A percentile compares a stretch with the other conserved stretches of the same genome.
Conservation (phyloP, 352 stramenopile genomes). For the Globisporangium iwayamae region DNA sequence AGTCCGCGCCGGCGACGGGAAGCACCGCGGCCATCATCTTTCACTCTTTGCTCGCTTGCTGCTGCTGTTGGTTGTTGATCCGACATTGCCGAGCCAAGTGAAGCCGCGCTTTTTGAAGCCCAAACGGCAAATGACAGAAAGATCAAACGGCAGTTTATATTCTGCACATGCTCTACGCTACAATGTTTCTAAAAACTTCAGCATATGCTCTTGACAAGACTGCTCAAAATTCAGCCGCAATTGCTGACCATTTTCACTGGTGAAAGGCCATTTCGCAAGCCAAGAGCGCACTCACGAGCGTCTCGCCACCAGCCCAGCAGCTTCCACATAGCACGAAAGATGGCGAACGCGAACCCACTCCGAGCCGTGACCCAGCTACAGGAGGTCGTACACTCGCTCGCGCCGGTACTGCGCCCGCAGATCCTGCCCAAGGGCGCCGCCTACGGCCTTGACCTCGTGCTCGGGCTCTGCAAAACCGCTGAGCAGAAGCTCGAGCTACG, state of each 20-base stretch:
- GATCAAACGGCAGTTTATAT: not conserved
- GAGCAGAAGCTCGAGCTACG: slow-evolving; percentile 54
- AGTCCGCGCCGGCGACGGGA: slow-evolving; percentile 48
- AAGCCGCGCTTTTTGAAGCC: slow-evolving; percentile 2
- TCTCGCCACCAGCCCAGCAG: not conserved
- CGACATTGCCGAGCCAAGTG: too few relatives aligned
- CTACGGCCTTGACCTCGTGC: slow-evolving; percentile 64
- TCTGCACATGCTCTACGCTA: not conserved
- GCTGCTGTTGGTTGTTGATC: not conserved
- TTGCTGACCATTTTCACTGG: slow-evolving; percentile 8
- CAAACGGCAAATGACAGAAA: not conserved
- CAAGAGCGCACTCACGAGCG: not conserved
- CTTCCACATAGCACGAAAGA: not conserved
- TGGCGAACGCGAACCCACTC: slow-evolving; percentile 35
- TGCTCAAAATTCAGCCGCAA: not conserved
- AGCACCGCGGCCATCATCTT: slow-evolving; percentile 73
- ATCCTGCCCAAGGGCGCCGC: slow-evolving; percentile 54
- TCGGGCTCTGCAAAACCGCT: slow-evolving; percentile 59
- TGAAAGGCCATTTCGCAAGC: slow-evolving; percentile 3
- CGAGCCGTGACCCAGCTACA: slow-evolving; percentile 64
- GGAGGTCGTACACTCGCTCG: slow-evolving; percentile 44
- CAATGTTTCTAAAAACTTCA: not conserved
- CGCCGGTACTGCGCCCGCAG: slow-evolving; percentile 55
- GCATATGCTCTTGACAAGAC: not conserved
- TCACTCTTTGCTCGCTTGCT: slow-evolving; percentile 8